Conservation (phyloP, 768 basidiomycete genomes). For the Lepiota venenata region DNA sequence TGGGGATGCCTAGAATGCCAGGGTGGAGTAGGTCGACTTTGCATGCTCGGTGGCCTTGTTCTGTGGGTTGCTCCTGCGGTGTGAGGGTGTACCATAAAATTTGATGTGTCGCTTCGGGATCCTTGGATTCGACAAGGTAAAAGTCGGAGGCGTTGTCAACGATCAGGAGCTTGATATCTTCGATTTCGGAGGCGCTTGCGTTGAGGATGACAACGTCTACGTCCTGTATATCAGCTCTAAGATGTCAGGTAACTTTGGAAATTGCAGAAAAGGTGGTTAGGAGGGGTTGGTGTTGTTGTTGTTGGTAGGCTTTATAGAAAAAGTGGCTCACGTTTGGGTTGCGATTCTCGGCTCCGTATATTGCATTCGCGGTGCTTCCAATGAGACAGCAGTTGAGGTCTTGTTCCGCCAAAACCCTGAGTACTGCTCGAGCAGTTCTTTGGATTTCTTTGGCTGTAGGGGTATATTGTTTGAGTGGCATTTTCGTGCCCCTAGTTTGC, state of each 20-base stretch:
- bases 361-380: slow-evolving; percentile 36
- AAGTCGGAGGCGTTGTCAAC: slow-evolving; percentile 27
- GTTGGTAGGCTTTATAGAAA: background rate
- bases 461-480: background rate
- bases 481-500: background rate
- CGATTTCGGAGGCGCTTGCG: slow-evolving; percentile 22
- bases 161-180: slow-evolving; percentile 38
- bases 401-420: slow-evolving; percentile 18
- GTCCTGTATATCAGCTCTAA: slow-evolving; percentile 29
- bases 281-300: slow-evolving; percentile 8
- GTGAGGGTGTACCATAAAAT: slow-evolving; percentile 36
- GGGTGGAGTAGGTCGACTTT: slow-evolving; percentile 36
- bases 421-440: slow-evolving; percentile 21
- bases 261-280: background rate
- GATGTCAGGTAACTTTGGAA: background rate
- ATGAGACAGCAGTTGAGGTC: slow-evolving; percentile 33
- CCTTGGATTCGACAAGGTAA: slow-evolving; percentile 32
- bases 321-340: slow-evolving; percentile 29
- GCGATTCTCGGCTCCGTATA: slow-evolving; percentile 32
- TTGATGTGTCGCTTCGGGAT: slow-evolving; percentile 36
- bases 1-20: slow-evolving; percentile 31
- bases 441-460: slow-evolving; percentile 20
- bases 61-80: background rate
- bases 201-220: slow-evolving; percentile 42
- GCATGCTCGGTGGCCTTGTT: slow-evolving; percentile 19